phyloP scores from a whole-genome alignment of 179 eudicot species.

The Beta corolliflora region DNA sequence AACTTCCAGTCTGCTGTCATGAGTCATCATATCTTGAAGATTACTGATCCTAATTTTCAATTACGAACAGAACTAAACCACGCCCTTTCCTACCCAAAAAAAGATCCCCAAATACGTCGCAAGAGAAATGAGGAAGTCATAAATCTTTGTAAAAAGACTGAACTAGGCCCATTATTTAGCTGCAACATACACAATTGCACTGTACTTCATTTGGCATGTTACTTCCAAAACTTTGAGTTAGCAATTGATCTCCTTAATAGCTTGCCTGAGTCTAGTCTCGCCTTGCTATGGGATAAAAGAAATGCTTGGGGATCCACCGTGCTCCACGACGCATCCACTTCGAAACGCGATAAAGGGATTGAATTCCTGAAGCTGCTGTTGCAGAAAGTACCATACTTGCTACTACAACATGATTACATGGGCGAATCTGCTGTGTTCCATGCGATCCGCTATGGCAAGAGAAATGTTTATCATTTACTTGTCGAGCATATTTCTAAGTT shows the following conservation, averaged over 20 bases:
- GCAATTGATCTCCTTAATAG: conserved; percentile 17
- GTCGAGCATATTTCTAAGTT: neutral
- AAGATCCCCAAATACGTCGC: too few relatives aligned
- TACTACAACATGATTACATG: neutral
- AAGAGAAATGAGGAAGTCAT: too few relatives aligned
- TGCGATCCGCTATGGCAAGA: conserved; percentile 19
- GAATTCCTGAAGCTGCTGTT: conserved; percentile 3
- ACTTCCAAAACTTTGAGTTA: conserved; percentile 3
- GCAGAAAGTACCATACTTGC: conserved; percentile 3
- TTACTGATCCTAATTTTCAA: too few relatives aligned
- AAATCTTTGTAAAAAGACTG: neutral
- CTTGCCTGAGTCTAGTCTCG: neutral
- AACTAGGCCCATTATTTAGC: neutral
- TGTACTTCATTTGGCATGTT: neutral
- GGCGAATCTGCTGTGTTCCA: conserved; percentile 21
- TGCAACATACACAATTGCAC: conserved; percentile 7
- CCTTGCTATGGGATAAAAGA: neutral
- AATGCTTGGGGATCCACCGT: conserved; percentile 20
- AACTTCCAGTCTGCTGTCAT: too few relatives aligned
- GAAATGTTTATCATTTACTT: neutral
- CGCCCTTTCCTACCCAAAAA: too few relatives aligned
- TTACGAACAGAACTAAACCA: too few relatives aligned
- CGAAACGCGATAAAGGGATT: conserved; percentile 3
- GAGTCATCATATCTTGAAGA: too few relatives aligned
- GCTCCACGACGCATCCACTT: conserved; percentile 19